phyloP scores from a whole-genome alignment of 495 filamentous ascomycete genomes.

The Usnea hakonensis region DNA sequence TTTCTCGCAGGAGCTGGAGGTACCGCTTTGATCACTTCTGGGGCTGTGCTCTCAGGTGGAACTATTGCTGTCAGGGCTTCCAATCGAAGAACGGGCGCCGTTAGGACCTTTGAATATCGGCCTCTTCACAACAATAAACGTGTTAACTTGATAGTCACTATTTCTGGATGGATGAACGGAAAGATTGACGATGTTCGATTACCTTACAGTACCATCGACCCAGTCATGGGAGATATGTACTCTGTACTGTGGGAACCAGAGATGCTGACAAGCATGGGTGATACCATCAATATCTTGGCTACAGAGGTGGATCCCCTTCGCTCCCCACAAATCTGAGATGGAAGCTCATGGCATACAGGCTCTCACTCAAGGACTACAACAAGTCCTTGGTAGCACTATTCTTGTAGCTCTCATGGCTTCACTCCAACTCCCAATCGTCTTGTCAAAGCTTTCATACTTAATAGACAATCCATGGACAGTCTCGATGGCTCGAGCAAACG shows the following conservation, averaged over 20 bases:
- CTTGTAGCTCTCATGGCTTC: conserved; percentile 85
- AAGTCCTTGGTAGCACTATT: conserved; percentile 87
- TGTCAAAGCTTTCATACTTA: conserved; percentile 91
- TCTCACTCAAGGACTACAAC: conserved; percentile 90
- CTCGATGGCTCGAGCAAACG: conserved; percentile 78
- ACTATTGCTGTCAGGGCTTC: conserved; percentile 81
- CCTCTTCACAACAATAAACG: conserved; percentile 96
- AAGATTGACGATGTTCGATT: conserved; percentile 94
- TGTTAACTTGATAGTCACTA: conserved; percentile 90
- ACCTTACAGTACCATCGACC: conserved; percentile 91
- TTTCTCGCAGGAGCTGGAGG: conserved; percentile 90
- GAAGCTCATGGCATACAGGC: conserved; percentile 39
- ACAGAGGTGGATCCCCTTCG: conserved; percentile 48
- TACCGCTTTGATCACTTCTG: conserved; percentile 86
- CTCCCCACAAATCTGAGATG: background rate
- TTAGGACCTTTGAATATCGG: conserved; percentile 93
- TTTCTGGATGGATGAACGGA: conserved; percentile 97
- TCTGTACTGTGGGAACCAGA: conserved; percentile 98
- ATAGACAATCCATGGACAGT: conserved; percentile 99
- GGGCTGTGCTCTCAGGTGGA: conserved; percentile 77
- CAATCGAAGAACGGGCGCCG: conserved; percentile 75
- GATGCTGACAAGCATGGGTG: conserved; percentile 94
- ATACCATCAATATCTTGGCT: conserved; percentile 95
- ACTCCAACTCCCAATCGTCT: conserved; percentile 81
- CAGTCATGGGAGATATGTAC: conserved; percentile 97